These are phyloP conservation scores for Parasitella parasitica DNA, from an alignment of 371 early-diverging fungal genomes.

Conservation along the genomic window DNA sequence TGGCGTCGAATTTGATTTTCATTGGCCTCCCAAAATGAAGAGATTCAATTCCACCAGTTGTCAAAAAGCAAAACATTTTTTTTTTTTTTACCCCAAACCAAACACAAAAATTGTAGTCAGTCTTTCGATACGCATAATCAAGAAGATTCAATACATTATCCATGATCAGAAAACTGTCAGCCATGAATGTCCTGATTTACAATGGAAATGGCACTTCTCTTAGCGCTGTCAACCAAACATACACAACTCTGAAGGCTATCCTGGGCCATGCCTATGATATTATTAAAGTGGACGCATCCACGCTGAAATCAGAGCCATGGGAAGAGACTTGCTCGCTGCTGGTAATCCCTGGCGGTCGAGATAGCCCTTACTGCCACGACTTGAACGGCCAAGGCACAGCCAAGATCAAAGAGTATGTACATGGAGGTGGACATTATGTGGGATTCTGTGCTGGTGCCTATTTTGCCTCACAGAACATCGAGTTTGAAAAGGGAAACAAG, in stretches of 20 bases:
- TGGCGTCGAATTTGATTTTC: no score
- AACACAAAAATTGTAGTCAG: neutral
- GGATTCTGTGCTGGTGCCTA: slow-evolving; percentile 95
- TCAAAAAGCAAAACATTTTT: neutral
- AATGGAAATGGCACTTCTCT: slow-evolving; percentile 71
- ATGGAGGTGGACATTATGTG: slow-evolving; percentile 79
- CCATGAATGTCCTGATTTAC: slow-evolving; percentile 86
- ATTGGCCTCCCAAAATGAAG: neutral
- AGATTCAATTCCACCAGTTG: neutral
- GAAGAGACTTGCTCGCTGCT: slow-evolving; percentile 74
- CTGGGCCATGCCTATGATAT: slow-evolving; percentile 82
- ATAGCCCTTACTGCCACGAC: slow-evolving; percentile 73
- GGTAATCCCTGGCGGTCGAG: slow-evolving; percentile 90
- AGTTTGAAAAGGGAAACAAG: slow-evolving; percentile 76
- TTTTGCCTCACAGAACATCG: slow-evolving; percentile 69
- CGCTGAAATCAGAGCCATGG: slow-evolving; percentile 79
- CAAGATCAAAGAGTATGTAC: slow-evolving; percentile 71
- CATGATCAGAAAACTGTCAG: neutral
- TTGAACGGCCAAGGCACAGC: slow-evolving; percentile 59
- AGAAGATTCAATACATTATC: neutral
- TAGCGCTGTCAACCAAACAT: slow-evolving; percentile 61
- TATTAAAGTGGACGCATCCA: slow-evolving; percentile 69
- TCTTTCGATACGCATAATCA: neutral
- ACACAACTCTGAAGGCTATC: slow-evolving; percentile 61
- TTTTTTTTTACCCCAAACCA: neutral